Evolutionary conservation across 177 flowering plant species (phyloP), one percentile per base, ranked within the genome.

Genomic region (Vitis hybrid): DNA sequence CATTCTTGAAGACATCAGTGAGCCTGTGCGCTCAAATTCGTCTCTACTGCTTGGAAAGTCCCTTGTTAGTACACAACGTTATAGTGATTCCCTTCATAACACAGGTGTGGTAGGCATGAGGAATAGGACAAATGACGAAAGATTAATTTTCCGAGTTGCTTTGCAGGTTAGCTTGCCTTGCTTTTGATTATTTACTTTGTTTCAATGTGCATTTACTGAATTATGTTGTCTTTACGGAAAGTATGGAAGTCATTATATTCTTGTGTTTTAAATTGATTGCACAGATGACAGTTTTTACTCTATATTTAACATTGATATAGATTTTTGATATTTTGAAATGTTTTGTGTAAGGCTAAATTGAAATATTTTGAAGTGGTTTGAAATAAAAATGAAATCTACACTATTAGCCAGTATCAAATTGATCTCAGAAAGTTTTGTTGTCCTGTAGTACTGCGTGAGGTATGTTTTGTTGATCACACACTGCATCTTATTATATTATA

Each of bases 1-100:
- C 64, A 88, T 90, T 64, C 80, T 90, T 74, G 93, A 92, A 78
- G 87, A 89, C 63, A 79, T 87, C 20, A 85, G 91, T 77, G 79
- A 74, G 58, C 90, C 92, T 70, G 79, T 82, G 18, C 77, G 67
- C 12, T 21, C 69, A 55, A 74, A 50, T 71, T 71, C 72, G 6
- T 64, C 76, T 53, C 18, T 50, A 12, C 61, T 60, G 63, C 74
- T 68, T 64, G 73, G 68, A 54, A 87, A 82, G 60, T 55, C 76
- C 24, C 41, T 60, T 63, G 55, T 62, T 60, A 60, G 71, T 60
- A 52, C 85, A 54, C 86, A 81, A 48, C 76, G 13, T 24, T 59
- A 59, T 62, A 62, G 62, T 80, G 81, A 73, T 53, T 70, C 89
- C 57, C 58, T 53, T 62, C 68, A 54, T 74, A 69, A 67, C 15